These are phyloP conservation scores for Phallus indusiatus DNA, from an alignment of 768 basidiomycete species.

Conservation along the genomic window DNA sequence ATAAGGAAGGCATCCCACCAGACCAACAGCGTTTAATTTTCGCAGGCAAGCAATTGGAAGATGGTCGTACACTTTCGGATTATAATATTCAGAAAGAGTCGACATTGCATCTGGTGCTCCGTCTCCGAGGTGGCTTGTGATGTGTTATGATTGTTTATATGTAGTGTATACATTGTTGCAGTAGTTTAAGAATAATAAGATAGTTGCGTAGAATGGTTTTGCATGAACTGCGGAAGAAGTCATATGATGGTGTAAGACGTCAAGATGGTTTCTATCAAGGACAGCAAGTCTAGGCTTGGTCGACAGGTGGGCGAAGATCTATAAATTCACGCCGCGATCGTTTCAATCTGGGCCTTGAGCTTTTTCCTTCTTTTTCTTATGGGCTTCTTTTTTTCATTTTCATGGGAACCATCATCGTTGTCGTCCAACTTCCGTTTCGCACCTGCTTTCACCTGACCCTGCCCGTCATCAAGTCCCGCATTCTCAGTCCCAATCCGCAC, in stretches of 20 bases:
- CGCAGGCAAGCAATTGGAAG: slow-evolving; percentile 42
- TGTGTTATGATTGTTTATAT: background rate
- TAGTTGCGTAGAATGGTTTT: background rate
- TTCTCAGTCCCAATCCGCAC: slow-evolving; percentile 9
- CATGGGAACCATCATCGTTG: slow-evolving; percentile 8
- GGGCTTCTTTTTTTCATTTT: slow-evolving; percentile 1
- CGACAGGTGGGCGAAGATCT: background rate
- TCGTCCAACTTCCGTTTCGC: slow-evolving; percentile 22
- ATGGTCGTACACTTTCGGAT: slow-evolving; percentile 39
- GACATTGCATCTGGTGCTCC: slow-evolving; percentile 41
- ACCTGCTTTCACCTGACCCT: slow-evolving; percentile 13
- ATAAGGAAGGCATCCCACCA: slow-evolving; percentile 82
- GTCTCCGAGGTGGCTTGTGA: slow-evolving; percentile 62
- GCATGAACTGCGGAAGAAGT: background rate
- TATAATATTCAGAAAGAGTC: slow-evolving; percentile 36
- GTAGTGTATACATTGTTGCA: background rate
- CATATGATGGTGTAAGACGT: background rate
- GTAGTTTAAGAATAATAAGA: background rate
- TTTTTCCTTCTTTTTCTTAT: slow-evolving; percentile 5
- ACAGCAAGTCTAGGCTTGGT: background rate
- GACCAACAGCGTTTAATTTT: slow-evolving; percentile 65
- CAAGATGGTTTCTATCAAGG: background rate
- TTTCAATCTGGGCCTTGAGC: background rate
- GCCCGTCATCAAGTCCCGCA: slow-evolving; percentile 11
- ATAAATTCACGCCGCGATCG: background rate